Evolutionary conservation across 768 basidiomycete species (phyloP), one percentile per base, ranked within the genome.

Genomic region (Tricholoma furcatifolium): DNA sequence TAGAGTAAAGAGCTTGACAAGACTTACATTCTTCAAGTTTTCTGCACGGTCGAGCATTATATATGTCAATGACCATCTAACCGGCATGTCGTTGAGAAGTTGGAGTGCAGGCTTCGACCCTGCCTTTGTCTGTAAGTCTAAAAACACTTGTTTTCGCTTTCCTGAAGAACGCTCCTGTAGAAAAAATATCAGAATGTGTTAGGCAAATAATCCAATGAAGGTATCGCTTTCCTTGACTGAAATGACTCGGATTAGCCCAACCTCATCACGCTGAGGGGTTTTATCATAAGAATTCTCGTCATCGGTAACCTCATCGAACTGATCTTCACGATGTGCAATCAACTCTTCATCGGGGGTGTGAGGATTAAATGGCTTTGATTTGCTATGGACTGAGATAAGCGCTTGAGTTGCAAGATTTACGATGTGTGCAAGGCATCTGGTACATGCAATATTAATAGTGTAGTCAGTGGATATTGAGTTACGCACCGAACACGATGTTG

Each of bases 401-500:
- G 61, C 63, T 44, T 69, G 68, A 1, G 62, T 71, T 6, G 65
- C 62, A 15, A 70, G 59, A 46, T 72, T 70, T 24, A 70, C 61
- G 18, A 68, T 55, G 44, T 69, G 68, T 10, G 61, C 64, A 31
- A 63, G 51, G 47, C 56, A 70, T 8, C 69, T 69, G 38, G 18
- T 27, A 17, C 18, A 23, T 40, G 4, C 3, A 27, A 30, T n/a
- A 23, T 46, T 21, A 43, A 23, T 23, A 2, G 39, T 20, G 14
- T 12, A 40, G 18, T 1, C 1, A 4, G 24, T 15, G 2, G 21
- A n/a, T 1, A 18, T 21, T 11, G 23, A 12, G 17, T 38, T 38
- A 14, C 21, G 14, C 42, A 43, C 21, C 21, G 21, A 43, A 43
- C 24, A 27, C 24, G 21, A 20, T 14, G 21, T 23, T 43, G 21